Evolutionary conservation across 805 yeast genomes (phyloP), one percentile per base, ranked within the genome.

Genomic region (Yamadazyma sp.): DNA sequence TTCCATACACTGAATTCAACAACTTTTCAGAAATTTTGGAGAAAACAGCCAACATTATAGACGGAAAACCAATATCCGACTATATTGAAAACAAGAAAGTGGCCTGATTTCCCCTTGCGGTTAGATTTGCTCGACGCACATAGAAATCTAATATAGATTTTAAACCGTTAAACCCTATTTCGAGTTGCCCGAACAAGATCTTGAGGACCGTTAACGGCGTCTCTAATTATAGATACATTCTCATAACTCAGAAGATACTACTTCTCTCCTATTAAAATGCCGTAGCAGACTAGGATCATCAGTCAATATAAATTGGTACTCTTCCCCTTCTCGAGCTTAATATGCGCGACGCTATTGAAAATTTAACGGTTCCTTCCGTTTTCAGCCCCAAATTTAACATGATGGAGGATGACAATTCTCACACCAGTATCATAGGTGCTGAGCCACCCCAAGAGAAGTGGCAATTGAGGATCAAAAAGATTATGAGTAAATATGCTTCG

Each of bases 1-100:
- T 93, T 47, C 95, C 96, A 13, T 91, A 80, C 67, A 78, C 82
- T 32, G 95, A 84, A 55, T 93, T 93, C 63, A 78, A 78, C 47
- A 67, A 82, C 29, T 93, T 86, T 52, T 63, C 66, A 24, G 95
- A 87, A 48, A 91, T 91, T 52, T 75, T 84, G 52, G 48, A 55
- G n/a, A 75, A 75, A 50, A 74, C 85, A 47, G 63, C 75, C 53
- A 61, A 64, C 16, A 78, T 87, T 23, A 62, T 80, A 32, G 70
- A 61, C 9, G 52, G 53, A 20, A 37, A 34, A n/a, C 38, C 40
- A 19, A 56, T 58, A 25, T 26, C 48, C n/a, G 46, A 50, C 10
- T 57, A 50, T 35, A 37, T 57, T 38, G 59, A 58, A 41, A 58
- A 58, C 26, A 26, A 34, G 21, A 15, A 30, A 13, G 13, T 30